These are phyloP conservation scores for Penicillium sp. DNA, from an alignment of 2,329 filamentous ascomycete genomes.

Conservation along the genomic window DNA sequence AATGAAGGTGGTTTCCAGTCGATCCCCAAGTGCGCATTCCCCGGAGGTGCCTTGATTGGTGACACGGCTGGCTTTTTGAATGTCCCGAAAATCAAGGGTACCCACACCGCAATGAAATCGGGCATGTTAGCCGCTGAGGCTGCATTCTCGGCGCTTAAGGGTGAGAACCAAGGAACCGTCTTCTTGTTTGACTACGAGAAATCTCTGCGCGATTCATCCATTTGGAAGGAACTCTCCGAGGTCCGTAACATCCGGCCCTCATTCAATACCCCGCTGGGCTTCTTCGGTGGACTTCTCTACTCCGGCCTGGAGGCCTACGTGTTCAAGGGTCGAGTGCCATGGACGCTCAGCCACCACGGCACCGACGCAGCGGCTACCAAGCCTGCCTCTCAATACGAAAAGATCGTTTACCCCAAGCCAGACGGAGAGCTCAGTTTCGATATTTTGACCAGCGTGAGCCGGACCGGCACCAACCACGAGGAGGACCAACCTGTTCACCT, in stretches of 20 bases:
- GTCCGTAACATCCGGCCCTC: conserved; percentile 97
- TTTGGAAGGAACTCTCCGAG: conserved; percentile 92
- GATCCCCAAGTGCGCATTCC: conserved; percentile 95
- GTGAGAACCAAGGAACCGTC: conserved; percentile 62
- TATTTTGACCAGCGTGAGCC: conserved; percentile 89
- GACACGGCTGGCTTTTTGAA: conserved; percentile 97
- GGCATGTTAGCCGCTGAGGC: conserved; percentile 96
- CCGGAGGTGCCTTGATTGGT: conserved; percentile 89
- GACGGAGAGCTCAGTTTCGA: conserved; percentile 95
- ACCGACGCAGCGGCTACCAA: conserved; percentile 78
- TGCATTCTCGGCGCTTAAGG: conserved; percentile 70
- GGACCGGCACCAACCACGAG: conserved; percentile 96
- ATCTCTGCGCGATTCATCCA: conserved; percentile 74
- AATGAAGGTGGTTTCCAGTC: conserved; percentile 97
- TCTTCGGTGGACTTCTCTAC: conserved; percentile 88
- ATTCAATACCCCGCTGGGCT: conserved; percentile 81
- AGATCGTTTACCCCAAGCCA: conserved; percentile 96
- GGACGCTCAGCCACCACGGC: conserved; percentile 84
- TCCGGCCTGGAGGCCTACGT: conserved; percentile 89
- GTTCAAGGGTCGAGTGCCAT: conserved; percentile 79
- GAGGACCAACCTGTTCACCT: conserved; percentile 97
- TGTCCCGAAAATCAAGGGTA: conserved; percentile 97
- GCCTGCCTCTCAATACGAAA: conserved; percentile 71
- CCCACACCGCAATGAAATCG: conserved; percentile 95
- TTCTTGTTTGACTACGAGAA: conserved; percentile 97